phyloP scores from a whole-genome alignment of 2,329 filamentous ascomycete species.

The Aspergillus pseudoterreus region DNA sequence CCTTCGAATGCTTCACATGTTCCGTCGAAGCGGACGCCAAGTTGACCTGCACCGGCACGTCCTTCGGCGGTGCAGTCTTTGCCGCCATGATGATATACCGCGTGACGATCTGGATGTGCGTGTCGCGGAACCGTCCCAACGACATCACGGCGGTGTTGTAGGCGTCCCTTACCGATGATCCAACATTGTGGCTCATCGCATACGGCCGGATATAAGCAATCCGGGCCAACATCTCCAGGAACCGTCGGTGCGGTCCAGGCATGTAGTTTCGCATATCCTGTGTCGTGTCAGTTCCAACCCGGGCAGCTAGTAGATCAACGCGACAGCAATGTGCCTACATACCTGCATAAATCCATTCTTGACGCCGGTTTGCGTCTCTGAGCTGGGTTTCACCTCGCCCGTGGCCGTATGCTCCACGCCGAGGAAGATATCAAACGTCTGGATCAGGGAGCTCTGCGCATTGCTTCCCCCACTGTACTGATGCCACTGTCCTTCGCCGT shows the following conservation, averaged over 20 bases:
- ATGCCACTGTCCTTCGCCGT: slow-evolving; percentile 47
- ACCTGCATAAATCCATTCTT: slow-evolving; percentile 30
- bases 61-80: slow-evolving; percentile 14
- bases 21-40: slow-evolving; percentile 46
- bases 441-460: slow-evolving; percentile 53
- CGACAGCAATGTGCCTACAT: slow-evolving; percentile 3
- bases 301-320: background rate
- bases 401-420: slow-evolving; percentile 47
- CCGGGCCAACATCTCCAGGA: slow-evolving; percentile 45
- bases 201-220: slow-evolving; percentile 47
- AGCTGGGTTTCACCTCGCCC: slow-evolving; percentile 25
- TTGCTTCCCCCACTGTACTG: slow-evolving; percentile 54
- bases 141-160: slow-evolving; percentile 47
- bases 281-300: slow-evolving; percentile 4
- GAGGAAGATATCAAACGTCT: slow-evolving; percentile 52
- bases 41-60: slow-evolving; percentile 28
- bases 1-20: slow-evolving; percentile 26
- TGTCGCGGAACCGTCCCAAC: slow-evolving; percentile 47
- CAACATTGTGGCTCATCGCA: slow-evolving; percentile 32
- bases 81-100: slow-evolving; percentile 51
- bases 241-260: slow-evolving; percentile 51
- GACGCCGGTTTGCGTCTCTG: slow-evolving; percentile 12
- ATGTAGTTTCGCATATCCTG: slow-evolving; percentile 54
- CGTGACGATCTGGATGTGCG: slow-evolving; percentile 52
- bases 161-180: slow-evolving; percentile 36